A percentile compares a stretch with the other conserved stretches of the same genome.
Conservation (phyloP, 1,284 basidiomycete genomes). For the Golubevia pallescens region DNA sequence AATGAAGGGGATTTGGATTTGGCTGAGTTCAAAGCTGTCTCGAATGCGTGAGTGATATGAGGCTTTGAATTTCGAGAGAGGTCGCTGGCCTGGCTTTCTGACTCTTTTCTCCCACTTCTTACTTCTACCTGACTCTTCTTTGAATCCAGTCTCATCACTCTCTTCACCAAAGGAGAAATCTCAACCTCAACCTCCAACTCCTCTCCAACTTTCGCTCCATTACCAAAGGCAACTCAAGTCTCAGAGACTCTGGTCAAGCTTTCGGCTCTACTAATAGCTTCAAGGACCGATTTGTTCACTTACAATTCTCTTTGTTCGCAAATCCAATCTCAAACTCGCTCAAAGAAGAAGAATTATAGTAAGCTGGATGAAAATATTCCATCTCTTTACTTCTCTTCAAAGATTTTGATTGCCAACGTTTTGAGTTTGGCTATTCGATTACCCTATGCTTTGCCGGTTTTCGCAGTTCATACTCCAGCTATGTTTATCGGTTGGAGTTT, state of each 20-base stretch:
- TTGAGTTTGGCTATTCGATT: not conserved
- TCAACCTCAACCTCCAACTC: too few species aligned
- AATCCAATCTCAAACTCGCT: too few species aligned
- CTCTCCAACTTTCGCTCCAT: too few species aligned
- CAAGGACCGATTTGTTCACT: conserved; percentile 13
- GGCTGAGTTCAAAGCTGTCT: conserved; percentile 9
- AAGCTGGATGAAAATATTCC: too few species aligned
- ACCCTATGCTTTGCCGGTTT: conserved; percentile 9
- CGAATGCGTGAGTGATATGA: conserved; percentile 18
- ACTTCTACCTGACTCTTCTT: too few species aligned
- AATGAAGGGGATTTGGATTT: conserved; percentile 7
- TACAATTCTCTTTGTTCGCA: conserved; percentile 3
- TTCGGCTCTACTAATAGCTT: conserved; percentile 9
- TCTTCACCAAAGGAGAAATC: too few species aligned
- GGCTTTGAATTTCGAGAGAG: too few species aligned
- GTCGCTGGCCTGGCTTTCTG: too few species aligned
- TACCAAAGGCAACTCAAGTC: too few species aligned
- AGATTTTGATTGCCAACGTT: not conserved
- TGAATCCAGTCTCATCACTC: conserved; percentile 1
- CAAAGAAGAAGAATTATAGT: too few species aligned
- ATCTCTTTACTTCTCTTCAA: not conserved
- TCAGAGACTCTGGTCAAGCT: conserved; percentile 5
- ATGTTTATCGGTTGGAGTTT: conserved; percentile 12
- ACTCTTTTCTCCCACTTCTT: too few species aligned
- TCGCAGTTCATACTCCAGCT: conserved; percentile 15